Percentiles rank a stretch among this genome's conserved stretches.
Evolutionary conservation across 495 filamentous ascomycete species (phyloP).

Genomic region (Tetracladium setigerum): DNA sequence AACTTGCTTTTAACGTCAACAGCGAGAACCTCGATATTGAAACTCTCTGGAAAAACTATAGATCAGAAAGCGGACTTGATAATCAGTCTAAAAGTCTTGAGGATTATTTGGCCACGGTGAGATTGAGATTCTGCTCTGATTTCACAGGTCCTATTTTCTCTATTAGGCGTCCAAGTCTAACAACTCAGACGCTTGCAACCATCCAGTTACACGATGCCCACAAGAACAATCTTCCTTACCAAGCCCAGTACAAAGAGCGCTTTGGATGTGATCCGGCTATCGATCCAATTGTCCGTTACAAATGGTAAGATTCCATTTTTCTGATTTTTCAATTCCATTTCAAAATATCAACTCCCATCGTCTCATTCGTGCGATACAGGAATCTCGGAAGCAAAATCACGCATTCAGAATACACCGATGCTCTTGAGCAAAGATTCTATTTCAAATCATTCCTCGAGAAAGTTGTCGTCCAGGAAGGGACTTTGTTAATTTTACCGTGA

Average conservation of each 20-base stretch:
- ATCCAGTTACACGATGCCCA: constrained; percentile 16
- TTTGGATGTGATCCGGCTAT: constrained; percentile 9
- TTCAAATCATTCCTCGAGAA: constrained; percentile 17
- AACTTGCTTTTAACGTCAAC: background rate
- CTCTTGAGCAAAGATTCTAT: constrained; percentile 1
- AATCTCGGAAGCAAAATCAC: constrained; percentile 13
- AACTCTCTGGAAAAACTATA: background rate
- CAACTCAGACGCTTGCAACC: constrained; percentile 5
- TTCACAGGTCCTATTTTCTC: too few relatives aligned
- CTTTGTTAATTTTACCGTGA: constrained; percentile 15
- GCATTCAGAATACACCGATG: background rate
- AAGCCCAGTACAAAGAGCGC: constrained; percentile 3
- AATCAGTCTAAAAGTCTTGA: constrained; percentile 1
- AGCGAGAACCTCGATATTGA: background rate
- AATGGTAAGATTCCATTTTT: constrained; percentile 11
- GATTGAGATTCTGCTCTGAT: background rate
- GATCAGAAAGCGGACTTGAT: background rate
- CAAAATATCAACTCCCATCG: background rate
- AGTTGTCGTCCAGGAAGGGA: constrained; percentile 7
- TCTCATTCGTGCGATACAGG: background rate
- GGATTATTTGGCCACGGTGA: constrained; percentile 11
- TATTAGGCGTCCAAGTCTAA: background rate
- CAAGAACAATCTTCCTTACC: constrained; percentile 10
- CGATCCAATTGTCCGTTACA: constrained; percentile 14
- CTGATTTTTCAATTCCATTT: background rate